Base-by-base conservation (phyloP, 1,284 basidiomycete species). In the Ceratorhiza oryzae-sativae region DNA sequence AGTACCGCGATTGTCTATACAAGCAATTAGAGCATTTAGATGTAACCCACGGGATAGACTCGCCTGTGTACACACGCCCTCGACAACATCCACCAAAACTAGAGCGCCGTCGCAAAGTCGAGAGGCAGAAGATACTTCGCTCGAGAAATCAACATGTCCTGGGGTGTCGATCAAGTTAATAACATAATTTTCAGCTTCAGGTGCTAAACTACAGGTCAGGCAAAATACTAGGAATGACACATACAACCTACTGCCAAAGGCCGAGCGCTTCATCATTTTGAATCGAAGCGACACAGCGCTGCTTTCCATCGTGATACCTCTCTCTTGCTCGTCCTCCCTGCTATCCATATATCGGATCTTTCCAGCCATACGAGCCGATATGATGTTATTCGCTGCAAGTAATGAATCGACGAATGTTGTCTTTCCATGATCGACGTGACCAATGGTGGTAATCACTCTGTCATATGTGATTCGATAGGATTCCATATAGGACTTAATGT, bases 271-370 rank as follows among this genome's bases (percentile, higher is more conserved):
- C 82, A 87, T 85, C 75, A 93, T 82, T 72, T 82, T 91, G 77
- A 96, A 97, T 75, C 89, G 87, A 62, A 96, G 82, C 12, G 93
- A 94, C 1, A 95, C 93, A 0, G 97, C 95, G 79, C 94, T 96
- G 75, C 92, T 94, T 81, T 99, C 96, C 97, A 99, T 99, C 0
- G 97, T 99, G 75, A 99, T 99, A 0, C 97, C 97, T 60, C 97
- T 84, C 81, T 98, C 91, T 79, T 99, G 97, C 80, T 99, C 97
- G 78, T 99, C 97, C 79, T 97, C 95, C 76, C 97, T 86, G 73
- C 92, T 95, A 80, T 99, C 97, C 59, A 99, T 84, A 80, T 97
- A 99, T 71, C 97, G 86, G 79, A 99, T 89, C 81, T 98, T 98
- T 25, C 97, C 97, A 0, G 96, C 97, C 89, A 98, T 92, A 55